Evolutionary conservation across 2,329 filamentous ascomycete genomes (phyloP).

Genomic region (Onygenales sp.): DNA sequence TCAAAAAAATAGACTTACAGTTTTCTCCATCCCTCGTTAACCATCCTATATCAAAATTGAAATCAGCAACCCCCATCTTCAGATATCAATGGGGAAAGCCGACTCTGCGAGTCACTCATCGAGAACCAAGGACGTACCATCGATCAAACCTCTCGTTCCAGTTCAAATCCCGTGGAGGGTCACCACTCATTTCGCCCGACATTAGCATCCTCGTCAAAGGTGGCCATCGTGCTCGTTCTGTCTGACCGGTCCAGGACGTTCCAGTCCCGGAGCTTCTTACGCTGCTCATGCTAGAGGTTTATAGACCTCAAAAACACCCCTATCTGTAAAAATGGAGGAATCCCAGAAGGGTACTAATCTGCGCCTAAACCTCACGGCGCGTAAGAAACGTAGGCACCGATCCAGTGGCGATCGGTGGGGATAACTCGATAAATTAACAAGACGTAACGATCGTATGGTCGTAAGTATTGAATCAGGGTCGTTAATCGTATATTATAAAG

Average conservation of each 20-base stretch:
- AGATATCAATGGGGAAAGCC: not conserved
- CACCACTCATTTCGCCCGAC: conserved; percentile 71
- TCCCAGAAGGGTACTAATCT: not conserved
- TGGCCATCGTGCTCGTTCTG: conserved; percentile 72
- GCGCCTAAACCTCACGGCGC: no score
- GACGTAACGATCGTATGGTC: no score
- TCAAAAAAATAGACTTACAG: conserved; percentile 47
- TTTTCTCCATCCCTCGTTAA: conserved; percentile 75
- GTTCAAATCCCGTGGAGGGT: conserved; percentile 59
- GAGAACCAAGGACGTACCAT: conserved; percentile 36
- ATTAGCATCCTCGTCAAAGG: conserved; percentile 73
- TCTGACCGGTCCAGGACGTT: conserved; percentile 26
- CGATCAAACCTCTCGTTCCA: conserved; percentile 64
- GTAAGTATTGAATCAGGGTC: not conserved
- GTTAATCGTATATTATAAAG: not conserved
- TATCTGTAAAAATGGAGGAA: not conserved
- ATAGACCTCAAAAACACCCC: not conserved
- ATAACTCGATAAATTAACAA: not conserved
- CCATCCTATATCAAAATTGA: conserved; percentile 48
- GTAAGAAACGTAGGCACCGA: not conserved
- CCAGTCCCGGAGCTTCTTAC: conserved; percentile 15
- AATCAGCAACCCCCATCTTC: not conserved
- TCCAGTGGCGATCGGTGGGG: not conserved
- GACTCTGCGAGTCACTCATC: not conserved
- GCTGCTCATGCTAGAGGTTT: not conserved